A percentile compares a stretch with the other conserved stretches of the same genome.
These are phyloP conservation scores for Candida xiaguanensis DNA, from an alignment of 805 yeast genomes.

Conservation along the genomic window DNA sequence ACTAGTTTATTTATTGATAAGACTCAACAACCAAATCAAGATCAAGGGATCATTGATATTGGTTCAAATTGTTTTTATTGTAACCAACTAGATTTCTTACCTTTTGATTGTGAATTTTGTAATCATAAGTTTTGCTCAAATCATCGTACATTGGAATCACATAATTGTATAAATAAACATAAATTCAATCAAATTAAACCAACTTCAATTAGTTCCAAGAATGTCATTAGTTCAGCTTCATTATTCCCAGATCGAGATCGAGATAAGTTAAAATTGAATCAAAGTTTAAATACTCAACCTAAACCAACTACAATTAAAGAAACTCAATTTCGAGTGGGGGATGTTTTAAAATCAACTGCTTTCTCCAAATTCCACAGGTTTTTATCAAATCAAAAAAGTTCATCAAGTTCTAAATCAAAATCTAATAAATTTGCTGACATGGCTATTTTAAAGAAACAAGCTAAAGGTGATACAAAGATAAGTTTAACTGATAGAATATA, in stretches of 20 bases:
- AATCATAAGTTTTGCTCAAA: constrained; percentile 44
- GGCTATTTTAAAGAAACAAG: constrained; percentile 40
- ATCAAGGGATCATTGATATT: constrained; percentile 46
- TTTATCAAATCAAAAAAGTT: constrained; percentile 19
- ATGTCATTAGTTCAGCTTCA: constrained; percentile 38
- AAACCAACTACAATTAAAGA: constrained; percentile 25
- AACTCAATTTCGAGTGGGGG: constrained; percentile 26
- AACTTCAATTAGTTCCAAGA: not conserved
- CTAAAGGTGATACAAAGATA: constrained; percentile 51
- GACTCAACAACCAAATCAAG: constrained; percentile 16
- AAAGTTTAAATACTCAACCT: constrained; percentile 14
- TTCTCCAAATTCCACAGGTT: constrained; percentile 25
- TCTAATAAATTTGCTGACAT: constrained; percentile 20
- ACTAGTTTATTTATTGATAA: constrained; percentile 19
- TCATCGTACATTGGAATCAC: constrained; percentile 40
- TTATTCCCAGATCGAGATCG: constrained; percentile 51
- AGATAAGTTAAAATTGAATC: constrained; percentile 34
- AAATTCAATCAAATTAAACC: constrained; percentile 5
- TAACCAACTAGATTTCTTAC: constrained; percentile 53
- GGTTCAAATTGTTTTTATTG: constrained; percentile 58
- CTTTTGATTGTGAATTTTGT: constrained; percentile 52
- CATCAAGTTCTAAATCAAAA: constrained; percentile 3
- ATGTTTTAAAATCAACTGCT: constrained; percentile 22
- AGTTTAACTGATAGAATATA: constrained; percentile 44
- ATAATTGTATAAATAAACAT: constrained; percentile 25